Evolutionary conservation across 495 filamentous ascomycete species (phyloP).

Genomic region (Choiromyces venosus): DNA sequence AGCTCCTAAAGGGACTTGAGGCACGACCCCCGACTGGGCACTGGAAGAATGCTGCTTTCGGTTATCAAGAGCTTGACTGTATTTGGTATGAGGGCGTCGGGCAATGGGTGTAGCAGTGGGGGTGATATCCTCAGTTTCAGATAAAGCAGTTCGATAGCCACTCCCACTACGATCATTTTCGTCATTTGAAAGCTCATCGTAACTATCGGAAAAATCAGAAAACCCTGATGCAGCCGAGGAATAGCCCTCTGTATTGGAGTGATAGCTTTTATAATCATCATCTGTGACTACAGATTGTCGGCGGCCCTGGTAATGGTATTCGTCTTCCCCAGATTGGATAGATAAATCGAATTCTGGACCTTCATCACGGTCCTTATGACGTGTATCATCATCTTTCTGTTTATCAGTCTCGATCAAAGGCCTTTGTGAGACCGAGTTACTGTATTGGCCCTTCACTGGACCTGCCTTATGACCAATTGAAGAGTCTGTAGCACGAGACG

Average conservation of each 20-base stretch:
- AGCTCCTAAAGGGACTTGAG: conserved; percentile 67
- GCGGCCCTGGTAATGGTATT: conserved; percentile 36
- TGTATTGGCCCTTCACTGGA: conserved; percentile 34
- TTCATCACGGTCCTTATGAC: conserved; percentile 36
- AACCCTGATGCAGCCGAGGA: conserved; percentile 58
- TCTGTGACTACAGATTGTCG: conserved; percentile 29
- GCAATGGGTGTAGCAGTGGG: conserved; percentile 54
- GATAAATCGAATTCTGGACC: conserved; percentile 33
- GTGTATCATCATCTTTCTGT: conserved; percentile 38
- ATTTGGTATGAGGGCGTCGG: conserved; percentile 20
- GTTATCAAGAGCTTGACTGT: conserved; percentile 3
- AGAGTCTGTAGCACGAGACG: conserved; percentile 47
- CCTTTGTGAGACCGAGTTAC: conserved; percentile 36
- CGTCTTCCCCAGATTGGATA: conserved; percentile 39
- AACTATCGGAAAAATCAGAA: conserved; percentile 54
- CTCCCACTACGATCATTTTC: conserved; percentile 51
- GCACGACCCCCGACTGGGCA: conserved; percentile 43
- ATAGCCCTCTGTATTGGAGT: conserved; percentile 45
- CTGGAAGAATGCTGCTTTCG: conserved; percentile 21
- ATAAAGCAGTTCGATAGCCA: conserved; percentile 5
- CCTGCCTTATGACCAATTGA: conserved; percentile 41
- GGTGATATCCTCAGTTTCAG: conserved; percentile 49
- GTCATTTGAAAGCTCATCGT: conserved; percentile 47
- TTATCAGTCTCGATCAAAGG: conserved; percentile 43
- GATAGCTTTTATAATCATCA: conserved; percentile 42